These are phyloP conservation scores for Fragaria nilgerrensis DNA, from an alignment of 306 rosid genomes.

Conservation along the genomic window DNA sequence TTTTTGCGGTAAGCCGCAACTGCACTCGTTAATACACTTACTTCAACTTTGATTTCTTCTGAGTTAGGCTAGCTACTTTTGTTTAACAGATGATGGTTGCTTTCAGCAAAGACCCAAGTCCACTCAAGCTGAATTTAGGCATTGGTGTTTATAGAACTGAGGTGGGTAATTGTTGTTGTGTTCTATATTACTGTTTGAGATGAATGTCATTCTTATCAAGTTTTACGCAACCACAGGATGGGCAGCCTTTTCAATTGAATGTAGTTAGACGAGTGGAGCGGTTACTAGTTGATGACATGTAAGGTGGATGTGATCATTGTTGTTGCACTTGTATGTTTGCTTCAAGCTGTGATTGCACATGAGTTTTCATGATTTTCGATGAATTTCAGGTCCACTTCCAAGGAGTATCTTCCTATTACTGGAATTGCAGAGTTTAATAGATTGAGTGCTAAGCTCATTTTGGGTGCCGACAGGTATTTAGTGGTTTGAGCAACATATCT, in stretches of 20 bases:
- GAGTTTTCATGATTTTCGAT: conserved; percentile 23
- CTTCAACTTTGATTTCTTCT: neutral
- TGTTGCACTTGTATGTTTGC: neutral
- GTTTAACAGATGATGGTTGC: conserved; percentile 61
- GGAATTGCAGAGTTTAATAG: conserved; percentile 81
- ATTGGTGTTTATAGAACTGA: conserved; percentile 84
- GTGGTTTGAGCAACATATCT: neutral
- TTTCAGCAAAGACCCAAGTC: conserved; percentile 74
- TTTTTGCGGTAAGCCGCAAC: conserved; percentile 60
- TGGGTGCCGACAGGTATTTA: conserved; percentile 76
- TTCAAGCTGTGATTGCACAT: conserved; percentile 13
- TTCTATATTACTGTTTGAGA: neutral
- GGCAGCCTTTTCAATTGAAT: conserved; percentile 76
- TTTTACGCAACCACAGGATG: conserved; percentile 55
- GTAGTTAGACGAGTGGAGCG: conserved; percentile 77
- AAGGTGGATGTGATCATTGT: conserved; percentile 15
- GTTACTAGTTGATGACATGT: conserved; percentile 54
- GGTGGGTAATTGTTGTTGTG: no score
- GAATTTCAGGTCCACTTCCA: conserved; percentile 46
- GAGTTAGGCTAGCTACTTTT: neutral
- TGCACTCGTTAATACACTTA: neutral
- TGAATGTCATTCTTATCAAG: neutral
- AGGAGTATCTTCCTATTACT: conserved; percentile 86
- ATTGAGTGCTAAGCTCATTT: conserved; percentile 82
- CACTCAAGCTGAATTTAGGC: conserved; percentile 80